These are phyloP conservation scores for Candida nemodendra DNA, from an alignment of 805 yeast species.

Conservation along the genomic window DNA sequence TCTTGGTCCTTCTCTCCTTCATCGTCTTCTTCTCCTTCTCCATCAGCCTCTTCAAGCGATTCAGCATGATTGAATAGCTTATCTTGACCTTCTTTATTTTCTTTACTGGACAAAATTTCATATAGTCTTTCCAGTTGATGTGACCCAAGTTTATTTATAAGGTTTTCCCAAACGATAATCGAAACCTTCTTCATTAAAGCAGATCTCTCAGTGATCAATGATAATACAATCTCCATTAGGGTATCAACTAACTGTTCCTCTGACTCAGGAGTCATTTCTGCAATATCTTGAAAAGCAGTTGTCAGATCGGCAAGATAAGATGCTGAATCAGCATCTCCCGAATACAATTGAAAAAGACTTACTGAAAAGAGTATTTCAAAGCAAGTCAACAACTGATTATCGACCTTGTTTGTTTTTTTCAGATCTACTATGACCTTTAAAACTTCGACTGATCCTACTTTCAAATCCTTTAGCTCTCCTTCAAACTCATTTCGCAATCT, in stretches of 20 bases:
- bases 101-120: constrained; percentile 62
- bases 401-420: constrained; percentile 29
- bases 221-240: constrained; percentile 51
- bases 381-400: constrained; percentile 36
- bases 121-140: constrained; percentile 48
- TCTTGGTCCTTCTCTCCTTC: constrained; percentile 33
- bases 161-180: constrained; percentile 46
- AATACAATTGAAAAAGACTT: constrained; percentile 71
- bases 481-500: constrained; percentile 45
- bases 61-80: constrained; percentile 67
- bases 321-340: constrained; percentile 76
- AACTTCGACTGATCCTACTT: constrained; percentile 46
- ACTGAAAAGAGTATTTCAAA: constrained; percentile 78
- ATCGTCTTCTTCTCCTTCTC: constrained; percentile 43
- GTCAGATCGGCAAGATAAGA: constrained; percentile 71
- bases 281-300: constrained; percentile 50
- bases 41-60: constrained; percentile 44
- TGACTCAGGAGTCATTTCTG: constrained; percentile 37
- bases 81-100: constrained; percentile 78
- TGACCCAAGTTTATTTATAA: constrained; percentile 44
- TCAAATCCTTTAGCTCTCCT: constrained; percentile 51
- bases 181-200: constrained; percentile 57
- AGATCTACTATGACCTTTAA: constrained; percentile 44
- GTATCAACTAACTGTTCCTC: constrained; percentile 37
- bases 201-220: constrained; percentile 56